A percentile compares a stretch with the other conserved stretches of the same genome.
These are phyloP conservation scores for Chlorella sp. DNA, from an alignment of 139 green algal species.

Conservation along the genomic window DNA sequence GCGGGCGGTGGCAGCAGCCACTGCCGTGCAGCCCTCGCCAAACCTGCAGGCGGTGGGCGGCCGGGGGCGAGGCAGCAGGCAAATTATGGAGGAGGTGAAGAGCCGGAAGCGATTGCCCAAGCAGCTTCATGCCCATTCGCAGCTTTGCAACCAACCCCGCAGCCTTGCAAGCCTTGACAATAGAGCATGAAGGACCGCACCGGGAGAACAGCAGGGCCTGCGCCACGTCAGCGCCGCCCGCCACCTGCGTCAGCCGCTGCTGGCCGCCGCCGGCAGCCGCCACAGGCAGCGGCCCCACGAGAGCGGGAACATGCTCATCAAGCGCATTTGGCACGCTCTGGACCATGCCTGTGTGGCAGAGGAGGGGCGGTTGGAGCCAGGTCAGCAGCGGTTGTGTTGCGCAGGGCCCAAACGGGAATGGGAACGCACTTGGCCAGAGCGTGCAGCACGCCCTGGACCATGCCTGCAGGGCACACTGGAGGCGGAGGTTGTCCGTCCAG, in stretches of 20 bases:
- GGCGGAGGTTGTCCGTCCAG: no score
- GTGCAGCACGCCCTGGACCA: conserved; percentile 18
- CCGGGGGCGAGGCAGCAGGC: neutral
- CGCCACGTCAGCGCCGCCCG: conserved; percentile 9
- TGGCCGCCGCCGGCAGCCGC: neutral
- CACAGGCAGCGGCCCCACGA: conserved; percentile 18
- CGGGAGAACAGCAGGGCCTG: conserved; percentile 27
- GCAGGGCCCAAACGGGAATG: no score
- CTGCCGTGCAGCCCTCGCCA: conserved; percentile 22
- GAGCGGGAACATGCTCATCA: conserved; percentile 47
- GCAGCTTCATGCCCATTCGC: neutral
- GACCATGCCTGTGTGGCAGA: neutral
- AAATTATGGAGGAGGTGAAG: neutral
- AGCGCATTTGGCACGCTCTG: conserved; percentile 47
- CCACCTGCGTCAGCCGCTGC: conserved; percentile 4
- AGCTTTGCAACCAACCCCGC: no score
- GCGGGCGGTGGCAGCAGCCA: conserved; percentile 27
- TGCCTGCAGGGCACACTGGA: no score
- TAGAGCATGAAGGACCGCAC: no score
- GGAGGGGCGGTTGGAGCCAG: neutral
- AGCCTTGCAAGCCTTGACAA: no score
- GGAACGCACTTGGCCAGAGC: conserved; percentile 47
- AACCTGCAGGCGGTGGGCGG: conserved; percentile 37
- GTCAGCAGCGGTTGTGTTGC: no score
- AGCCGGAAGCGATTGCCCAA: neutral